phyloP scores from a whole-genome alignment of 2,329 filamentous ascomycete species.

The Tolypocladium amazonense region DNA sequence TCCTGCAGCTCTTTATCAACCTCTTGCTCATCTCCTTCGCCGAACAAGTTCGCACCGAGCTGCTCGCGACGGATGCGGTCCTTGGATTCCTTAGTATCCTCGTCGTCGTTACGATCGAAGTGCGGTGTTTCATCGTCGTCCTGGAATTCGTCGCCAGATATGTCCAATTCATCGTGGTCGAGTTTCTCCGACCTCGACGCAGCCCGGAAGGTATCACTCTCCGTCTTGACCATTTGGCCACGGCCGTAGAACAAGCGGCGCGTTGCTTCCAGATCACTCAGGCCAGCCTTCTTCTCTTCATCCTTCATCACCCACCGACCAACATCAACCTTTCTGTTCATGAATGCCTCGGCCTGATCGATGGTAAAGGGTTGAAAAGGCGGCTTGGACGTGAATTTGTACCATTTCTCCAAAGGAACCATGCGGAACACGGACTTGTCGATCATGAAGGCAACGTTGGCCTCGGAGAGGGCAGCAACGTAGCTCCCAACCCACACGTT shows the following conservation, averaged over 20 bases:
- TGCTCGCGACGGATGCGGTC: slow-evolving; percentile 70
- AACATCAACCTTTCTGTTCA: slow-evolving; percentile 67
- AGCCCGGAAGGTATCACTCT: slow-evolving; percentile 52
- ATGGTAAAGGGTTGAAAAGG: slow-evolving; percentile 68
- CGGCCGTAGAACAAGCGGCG: slow-evolving; percentile 38
- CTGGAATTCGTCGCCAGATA: slow-evolving; percentile 67
- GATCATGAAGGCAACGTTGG: slow-evolving; percentile 70
- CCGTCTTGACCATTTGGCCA: slow-evolving; percentile 53
- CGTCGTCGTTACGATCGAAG: slow-evolving; percentile 70
- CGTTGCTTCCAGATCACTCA: slow-evolving; percentile 52
- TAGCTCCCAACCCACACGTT: slow-evolving; percentile 91
- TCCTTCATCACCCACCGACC: slow-evolving; percentile 73
- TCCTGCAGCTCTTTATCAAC: slow-evolving; percentile 67
- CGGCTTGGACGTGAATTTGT: slow-evolving; percentile 74
- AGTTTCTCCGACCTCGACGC: slow-evolving; percentile 53
- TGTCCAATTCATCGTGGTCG: slow-evolving; percentile 60
- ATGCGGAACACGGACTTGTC: slow-evolving; percentile 64
- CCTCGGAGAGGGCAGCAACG: slow-evolving; percentile 76
- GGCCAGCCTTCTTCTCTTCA: slow-evolving; percentile 44
- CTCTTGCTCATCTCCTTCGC: slow-evolving; percentile 56
- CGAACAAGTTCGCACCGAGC: slow-evolving; percentile 77
- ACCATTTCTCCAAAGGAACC: slow-evolving; percentile 92
- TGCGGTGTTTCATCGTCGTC: slow-evolving; percentile 76
- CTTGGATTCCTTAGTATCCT: slow-evolving; percentile 63
- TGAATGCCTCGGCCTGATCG: slow-evolving; percentile 75